These are phyloP conservation scores for Tripterygium wilfordii DNA, from an alignment of 177 flowering plant genomes.

Conservation along the genomic window DNA sequence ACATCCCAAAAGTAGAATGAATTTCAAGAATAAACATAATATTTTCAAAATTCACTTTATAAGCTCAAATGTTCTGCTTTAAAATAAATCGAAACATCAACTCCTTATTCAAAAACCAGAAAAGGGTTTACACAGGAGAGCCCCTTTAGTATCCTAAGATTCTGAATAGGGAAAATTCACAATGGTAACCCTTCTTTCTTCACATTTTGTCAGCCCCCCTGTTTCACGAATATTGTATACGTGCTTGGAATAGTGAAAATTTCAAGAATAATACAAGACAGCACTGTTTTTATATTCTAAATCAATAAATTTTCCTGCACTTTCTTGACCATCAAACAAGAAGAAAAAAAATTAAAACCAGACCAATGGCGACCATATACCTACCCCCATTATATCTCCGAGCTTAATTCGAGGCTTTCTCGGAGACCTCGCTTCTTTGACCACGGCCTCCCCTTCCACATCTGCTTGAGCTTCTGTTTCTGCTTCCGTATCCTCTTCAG, in stretches of 20 bases:
- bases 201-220: not conserved
- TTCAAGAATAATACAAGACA: not conserved
- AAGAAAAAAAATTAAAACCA: not conserved
- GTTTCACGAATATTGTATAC: no score
- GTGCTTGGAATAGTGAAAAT: not conserved
- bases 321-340: not conserved
- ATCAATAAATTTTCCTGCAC: not conserved
- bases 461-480: slow-evolving; percentile 16
- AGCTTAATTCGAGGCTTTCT: slow-evolving; percentile 65
- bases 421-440: slow-evolving; percentile 26
- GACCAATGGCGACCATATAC: not conserved
- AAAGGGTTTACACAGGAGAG: no score
- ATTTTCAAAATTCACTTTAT: no score
- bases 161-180: no score
- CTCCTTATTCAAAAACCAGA: no score
- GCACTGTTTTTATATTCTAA: no score
- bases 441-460: slow-evolving; percentile 7
- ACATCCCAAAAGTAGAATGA: no score
- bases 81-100: no score
- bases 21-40: no score
- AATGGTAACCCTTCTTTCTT: no score
- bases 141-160: no score
- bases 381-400: slow-evolving; percentile 96
- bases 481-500: slow-evolving; percentile 15
- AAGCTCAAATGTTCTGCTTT: no score